Conservation (phyloP, 257 asterid species). For the Verbena officinalis region DNA sequence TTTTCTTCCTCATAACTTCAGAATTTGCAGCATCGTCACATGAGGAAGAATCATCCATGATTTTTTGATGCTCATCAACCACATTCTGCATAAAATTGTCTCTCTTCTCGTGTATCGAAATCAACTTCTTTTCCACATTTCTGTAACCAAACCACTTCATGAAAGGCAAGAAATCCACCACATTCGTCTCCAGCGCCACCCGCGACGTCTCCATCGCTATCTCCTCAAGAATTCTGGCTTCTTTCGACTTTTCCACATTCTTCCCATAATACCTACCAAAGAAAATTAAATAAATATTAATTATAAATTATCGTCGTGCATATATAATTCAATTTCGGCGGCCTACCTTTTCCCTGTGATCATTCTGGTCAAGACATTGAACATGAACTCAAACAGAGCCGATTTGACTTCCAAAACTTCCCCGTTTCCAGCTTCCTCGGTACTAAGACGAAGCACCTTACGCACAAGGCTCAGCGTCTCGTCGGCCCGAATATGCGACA, state of each 20-base stretch:
- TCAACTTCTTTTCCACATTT: conserved; percentile 44
- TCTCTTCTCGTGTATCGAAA: conserved; percentile 41
- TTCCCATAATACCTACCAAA: conserved; percentile 48
- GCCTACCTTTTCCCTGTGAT: conserved; percentile 49
- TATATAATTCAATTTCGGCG: no score
- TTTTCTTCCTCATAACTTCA: conserved; percentile 27
- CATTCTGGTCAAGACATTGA: conserved; percentile 59
- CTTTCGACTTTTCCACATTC: conserved; percentile 38
- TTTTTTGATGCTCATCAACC: conserved; percentile 42
- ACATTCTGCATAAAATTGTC: conserved; percentile 57
- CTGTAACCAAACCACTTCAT: conserved; percentile 61
- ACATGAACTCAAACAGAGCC: conserved; percentile 49
- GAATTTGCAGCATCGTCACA: no score
- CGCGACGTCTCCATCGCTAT: conserved; percentile 42
- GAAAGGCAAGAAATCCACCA: conserved; percentile 56
- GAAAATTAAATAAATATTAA: no score
- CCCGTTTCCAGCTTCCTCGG: conserved; percentile 30
- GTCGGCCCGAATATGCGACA: conserved; percentile 47
- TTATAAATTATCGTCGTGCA: no score
- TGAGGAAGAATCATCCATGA: background rate
- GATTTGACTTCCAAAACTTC: conserved; percentile 43
- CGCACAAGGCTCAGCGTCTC: conserved; percentile 41
- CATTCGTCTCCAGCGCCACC: conserved; percentile 54
- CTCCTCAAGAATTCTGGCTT: conserved; percentile 47
- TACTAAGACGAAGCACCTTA: conserved; percentile 33